Evolutionary conservation across 2,329 filamentous ascomycete genomes (phyloP), one percentile per base, ranked within the genome.

Genomic region (Xylaria multiplex): DNA sequence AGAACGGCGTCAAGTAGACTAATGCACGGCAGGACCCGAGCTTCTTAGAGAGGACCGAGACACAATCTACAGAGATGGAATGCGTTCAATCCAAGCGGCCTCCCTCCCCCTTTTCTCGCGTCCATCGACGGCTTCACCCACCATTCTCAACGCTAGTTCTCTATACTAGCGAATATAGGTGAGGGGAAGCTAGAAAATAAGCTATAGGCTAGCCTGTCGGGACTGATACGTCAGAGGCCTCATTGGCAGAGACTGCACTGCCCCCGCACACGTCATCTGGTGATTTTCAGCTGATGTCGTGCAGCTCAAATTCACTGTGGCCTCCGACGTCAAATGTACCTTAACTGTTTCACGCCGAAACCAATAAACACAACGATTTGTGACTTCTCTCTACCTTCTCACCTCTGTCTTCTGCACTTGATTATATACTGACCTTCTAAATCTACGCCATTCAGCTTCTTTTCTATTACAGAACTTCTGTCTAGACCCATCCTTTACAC

Each of bases 251-350:
- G 52, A 19, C 30, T 49, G 57, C 56, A 52, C 62, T 69, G 64
- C 73, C 72, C 72, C 71, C 72, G 71, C 72, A 71, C 70, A 72
- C 73, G 71, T 73, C 72, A 74, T 74, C 71, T 64, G 64, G 64
- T 69, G 64, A 30, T 59, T 65, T 65, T 63, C 62, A 70, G 67
- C 64, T 63, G n/a, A 37, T 46, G 37, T 54, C 24, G 7, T 19
- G 32, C 19, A 52, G 32, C 35, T 49, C 40, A 35, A 11, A 6
- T 55, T 14, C 32, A 24, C 27, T 40, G 19, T 54, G 35, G 8
- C 9, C 9, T 27, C 37, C 37, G 11, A 40, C 37, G 37, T 40
- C 9, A 40, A 27, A 54, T 11, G 37, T 54, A 54, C 16, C 14
- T 11, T 59, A 68, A 64, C 19, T 56, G 66, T 71, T 57, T 62